Base-by-base conservation (phyloP, 2,329 filamentous ascomycete species). In the Aspergillus persii region DNA sequence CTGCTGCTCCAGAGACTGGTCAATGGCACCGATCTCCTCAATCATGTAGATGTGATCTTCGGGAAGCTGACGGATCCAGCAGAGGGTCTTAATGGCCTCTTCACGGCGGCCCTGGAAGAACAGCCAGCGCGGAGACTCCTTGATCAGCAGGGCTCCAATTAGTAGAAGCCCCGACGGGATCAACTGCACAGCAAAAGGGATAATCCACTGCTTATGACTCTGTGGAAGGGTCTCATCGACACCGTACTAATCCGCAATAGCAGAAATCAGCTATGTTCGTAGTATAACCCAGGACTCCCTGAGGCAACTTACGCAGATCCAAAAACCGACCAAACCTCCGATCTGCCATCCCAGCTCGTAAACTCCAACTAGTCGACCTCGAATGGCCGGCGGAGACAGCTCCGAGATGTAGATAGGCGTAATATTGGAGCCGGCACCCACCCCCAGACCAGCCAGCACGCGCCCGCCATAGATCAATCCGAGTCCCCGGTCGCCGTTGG, bases 11-110 rank as follows among this genome's bases (percentile, higher is more conserved):
- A 92, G 77, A 11, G 90, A 88, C 15, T 83, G 81, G 54, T 92
- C 89, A 61, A 93, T 88, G 62, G 83, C 86, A 57, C 82, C 81
- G 27, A 93, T 80, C 73, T 93, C 90, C 71, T 93, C 89, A 1
- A 88, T 77, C 59, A 93, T 88, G 71, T 92, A 92, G 12, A 85
- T 74, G 62, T 79, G 69, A 18, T 75, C 69, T 2, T 65, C 61
- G 3, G 78, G 73, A 7, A 81, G 73, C 18, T 76, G 68, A 47
- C 81, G 74, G 33, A 78, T 69, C 72, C 75, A 77, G 58, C 68
- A 70, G 8, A 89, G 79, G 47, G 85, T 82, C 26, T 79, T 68
- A 47, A 86, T 77, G 0, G 85, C 85, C 68, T 90, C 84, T 30
- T 90, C 86, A 80, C 87, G 89, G 1, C 85, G 81, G 62, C 88